Percentiles rank a stretch among this genome's conserved stretches.
Conservation (phyloP, 2,329 filamentous ascomycete genomes). For the Fusarium sp. region DNA sequence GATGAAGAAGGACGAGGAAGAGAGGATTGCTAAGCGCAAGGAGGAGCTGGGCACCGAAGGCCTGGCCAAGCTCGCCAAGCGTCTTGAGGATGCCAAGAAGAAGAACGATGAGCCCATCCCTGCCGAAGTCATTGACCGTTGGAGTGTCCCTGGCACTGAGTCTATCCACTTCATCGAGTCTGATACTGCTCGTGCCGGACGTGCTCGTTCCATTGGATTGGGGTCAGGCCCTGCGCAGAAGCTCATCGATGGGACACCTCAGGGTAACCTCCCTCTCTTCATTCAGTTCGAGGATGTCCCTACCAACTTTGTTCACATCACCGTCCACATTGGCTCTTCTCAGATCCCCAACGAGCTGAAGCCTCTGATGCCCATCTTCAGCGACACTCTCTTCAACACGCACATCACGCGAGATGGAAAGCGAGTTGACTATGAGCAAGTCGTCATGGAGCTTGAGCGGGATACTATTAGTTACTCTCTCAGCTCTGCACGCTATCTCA, state of each 20-base stretch:
- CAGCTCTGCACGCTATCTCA: constrained; percentile 73
- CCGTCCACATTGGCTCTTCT: constrained; percentile 82
- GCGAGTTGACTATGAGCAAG: constrained; percentile 87
- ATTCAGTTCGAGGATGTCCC: constrained; percentile 97
- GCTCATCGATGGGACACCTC: constrained; percentile 76
- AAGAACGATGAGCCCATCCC: constrained; percentile 93
- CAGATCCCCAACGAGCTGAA: constrained; percentile 84
- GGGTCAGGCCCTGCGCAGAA: constrained; percentile 78
- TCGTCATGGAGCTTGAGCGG: constrained; percentile 89
- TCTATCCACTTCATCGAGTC: constrained; percentile 97
- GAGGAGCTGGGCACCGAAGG: constrained; percentile 85
- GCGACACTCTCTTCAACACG: constrained; percentile 94
- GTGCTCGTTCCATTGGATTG: constrained; percentile 77
- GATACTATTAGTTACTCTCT: constrained; percentile 90
- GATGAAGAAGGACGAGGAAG: constrained; percentile 84
- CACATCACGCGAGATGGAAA: constrained; percentile 83
- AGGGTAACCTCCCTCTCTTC: constrained; percentile 78
- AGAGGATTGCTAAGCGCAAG: constrained; percentile 82
- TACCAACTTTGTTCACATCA: constrained; percentile 91
- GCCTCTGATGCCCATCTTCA: constrained; percentile 86
- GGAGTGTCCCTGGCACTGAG: constrained; percentile 84
- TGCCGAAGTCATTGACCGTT: constrained; percentile 80
- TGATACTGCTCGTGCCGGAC: constrained; percentile 83
- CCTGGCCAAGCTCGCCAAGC: constrained; percentile 77
- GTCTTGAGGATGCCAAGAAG: constrained; percentile 84